These are phyloP conservation scores for Hymenoscyphus albidus DNA, from an alignment of 2,329 filamentous ascomycete genomes.

Conservation along the genomic window DNA sequence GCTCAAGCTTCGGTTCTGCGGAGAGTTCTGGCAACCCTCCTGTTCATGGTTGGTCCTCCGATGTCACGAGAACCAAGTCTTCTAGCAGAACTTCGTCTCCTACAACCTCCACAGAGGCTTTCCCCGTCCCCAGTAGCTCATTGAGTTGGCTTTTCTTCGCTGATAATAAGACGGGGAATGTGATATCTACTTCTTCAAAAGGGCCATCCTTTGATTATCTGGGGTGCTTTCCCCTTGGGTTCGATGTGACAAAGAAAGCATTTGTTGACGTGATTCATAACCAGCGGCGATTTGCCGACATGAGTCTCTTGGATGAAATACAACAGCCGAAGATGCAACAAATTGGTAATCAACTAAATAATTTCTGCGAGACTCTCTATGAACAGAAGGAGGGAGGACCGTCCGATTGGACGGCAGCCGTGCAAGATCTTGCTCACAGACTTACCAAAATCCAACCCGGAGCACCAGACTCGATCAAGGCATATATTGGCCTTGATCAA, in stretches of 20 bases:
- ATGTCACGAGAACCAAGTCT: neutral
- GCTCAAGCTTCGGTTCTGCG: slow-evolving; percentile 6
- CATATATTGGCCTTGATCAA: slow-evolving; percentile 36
- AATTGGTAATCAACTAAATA: slow-evolving; percentile 25
- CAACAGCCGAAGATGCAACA: slow-evolving; percentile 22
- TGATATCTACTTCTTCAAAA: slow-evolving; percentile 17
- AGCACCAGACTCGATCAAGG: slow-evolving; percentile 31
- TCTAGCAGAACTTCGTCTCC: slow-evolving; percentile 8
- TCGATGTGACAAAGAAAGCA: slow-evolving; percentile 28
- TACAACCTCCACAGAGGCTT: slow-evolving; percentile 3
- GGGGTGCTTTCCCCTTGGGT: slow-evolving; percentile 33
- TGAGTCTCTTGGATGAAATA: slow-evolving; percentile 25
- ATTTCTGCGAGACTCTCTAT: slow-evolving; percentile 19
- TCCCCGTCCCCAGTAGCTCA: slow-evolving; percentile 13
- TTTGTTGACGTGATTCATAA: slow-evolving; percentile 26
- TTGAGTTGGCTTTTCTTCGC: slow-evolving; percentile 20
- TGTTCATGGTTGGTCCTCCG: slow-evolving; percentile 11
- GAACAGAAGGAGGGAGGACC: slow-evolving; percentile 31
- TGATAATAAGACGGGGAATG: slow-evolving; percentile 11
- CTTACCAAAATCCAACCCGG: slow-evolving; percentile 19
- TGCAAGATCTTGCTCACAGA: slow-evolving; percentile 23
- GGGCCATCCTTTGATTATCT: slow-evolving; percentile 28
- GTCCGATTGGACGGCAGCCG: slow-evolving; percentile 18
- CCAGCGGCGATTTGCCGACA: slow-evolving; percentile 28
- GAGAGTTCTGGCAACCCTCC: neutral